Evolutionary conservation across 805 yeast species (phyloP).

Genomic region (Nakazawaea ernobii): DNA sequence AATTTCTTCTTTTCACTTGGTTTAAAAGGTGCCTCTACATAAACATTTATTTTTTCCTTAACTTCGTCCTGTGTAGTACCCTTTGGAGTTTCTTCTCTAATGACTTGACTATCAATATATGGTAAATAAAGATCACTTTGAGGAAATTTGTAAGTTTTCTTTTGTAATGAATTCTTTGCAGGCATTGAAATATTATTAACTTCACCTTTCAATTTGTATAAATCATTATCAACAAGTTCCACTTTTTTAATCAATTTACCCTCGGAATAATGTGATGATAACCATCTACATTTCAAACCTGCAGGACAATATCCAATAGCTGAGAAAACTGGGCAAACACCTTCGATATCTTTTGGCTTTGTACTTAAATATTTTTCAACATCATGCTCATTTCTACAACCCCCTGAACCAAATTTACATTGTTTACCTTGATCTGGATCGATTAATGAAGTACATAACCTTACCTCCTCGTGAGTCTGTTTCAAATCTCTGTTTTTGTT

Average conservation of each 20-base stretch:
- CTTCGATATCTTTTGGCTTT: conserved; percentile 70
- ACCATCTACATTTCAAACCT: conserved; percentile 91
- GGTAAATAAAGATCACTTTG: conserved; percentile 53
- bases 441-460: conserved; percentile 58
- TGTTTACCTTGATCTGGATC: conserved; percentile 40
- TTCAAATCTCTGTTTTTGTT: conserved; percentile 75
- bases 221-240: conserved; percentile 29
- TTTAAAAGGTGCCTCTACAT: conserved; percentile 70
- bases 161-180: conserved; percentile 43
- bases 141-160: conserved; percentile 55
- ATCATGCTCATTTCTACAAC: conserved; percentile 78
- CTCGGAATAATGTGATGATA: conserved; percentile 59
- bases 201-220: conserved; percentile 40
- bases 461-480: conserved; percentile 58
- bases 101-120: conserved; percentile 58
- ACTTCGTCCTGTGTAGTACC: conserved; percentile 18
- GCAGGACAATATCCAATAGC: conserved; percentile 88
- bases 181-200: conserved; percentile 54
- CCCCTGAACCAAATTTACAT: conserved; percentile 63
- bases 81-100: conserved; percentile 23
- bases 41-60: conserved; percentile 39
- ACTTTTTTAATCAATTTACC: conserved; percentile 30
- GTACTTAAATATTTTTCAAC: conserved; percentile 52
- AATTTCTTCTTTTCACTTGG: conserved; percentile 77
- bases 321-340: conserved; percentile 77